Evolutionary conservation across 2,329 filamentous ascomycete species (phyloP), one percentile per base, ranked within the genome.

Genomic region (Pseudogymnoascus sp.): DNA sequence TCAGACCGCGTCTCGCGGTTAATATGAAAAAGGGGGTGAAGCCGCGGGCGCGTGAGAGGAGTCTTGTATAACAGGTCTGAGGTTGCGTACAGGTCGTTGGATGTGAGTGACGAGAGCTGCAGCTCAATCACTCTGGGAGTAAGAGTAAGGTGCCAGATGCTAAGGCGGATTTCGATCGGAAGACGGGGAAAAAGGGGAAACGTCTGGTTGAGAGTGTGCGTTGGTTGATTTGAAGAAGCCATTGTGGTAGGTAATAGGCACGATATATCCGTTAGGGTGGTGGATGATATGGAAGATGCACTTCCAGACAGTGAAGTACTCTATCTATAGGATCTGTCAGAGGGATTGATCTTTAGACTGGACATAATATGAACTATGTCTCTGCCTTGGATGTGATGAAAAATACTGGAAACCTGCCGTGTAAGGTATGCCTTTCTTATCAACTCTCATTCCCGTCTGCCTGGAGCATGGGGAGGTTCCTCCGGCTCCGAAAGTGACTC

Each of bases 71-170:
- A 9, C 49, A 36, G n/a, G 28, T 34, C 49, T 34, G 49, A 56
- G 28, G 16, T 12, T 3, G n/a, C 49, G n/a, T 56, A 56, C n/a
- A 56, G 16, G 28, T 56, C 16, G 49, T 34, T 34, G 28, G 28
- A 18, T 9, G 28, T 56, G 28, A 34, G 28, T 18, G 49, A 34
- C 12, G 9, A 56, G n/a, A 56, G 5, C 49, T 56, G 49, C 9
- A 69, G 16, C 36, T 65, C 64, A 3, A 69, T 59, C 3, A 28
- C 18, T 7, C 66, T 64, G 14, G 65, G 61, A n/a, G 49, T 7
- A 5, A 69, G 59, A 8, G 65, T 63, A 2, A 66, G 34, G 1
- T 64, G 28, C 67, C 67, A 71, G 8, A 68, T 67, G 5, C 62
- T 66, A 1, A 18, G 16, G 6, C 65, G 65, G 6, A 69, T 53